Conservation (phyloP, 805 yeast species). For the Sugiyamaella marilandica region DNA sequence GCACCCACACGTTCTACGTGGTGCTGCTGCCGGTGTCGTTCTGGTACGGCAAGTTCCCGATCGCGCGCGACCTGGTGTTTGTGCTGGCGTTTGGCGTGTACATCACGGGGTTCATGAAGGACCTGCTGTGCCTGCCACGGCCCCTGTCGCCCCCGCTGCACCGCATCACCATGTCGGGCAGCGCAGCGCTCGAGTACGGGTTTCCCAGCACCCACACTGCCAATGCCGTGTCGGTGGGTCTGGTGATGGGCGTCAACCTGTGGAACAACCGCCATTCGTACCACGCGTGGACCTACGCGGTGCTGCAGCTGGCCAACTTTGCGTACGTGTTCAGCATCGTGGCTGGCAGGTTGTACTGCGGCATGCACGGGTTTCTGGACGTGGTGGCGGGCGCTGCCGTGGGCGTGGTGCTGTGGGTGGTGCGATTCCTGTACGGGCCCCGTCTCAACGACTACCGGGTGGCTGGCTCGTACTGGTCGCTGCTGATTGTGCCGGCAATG, state of each 20-base stretch:
- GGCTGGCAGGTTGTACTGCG: constrained; percentile 84
- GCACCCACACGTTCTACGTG: constrained; percentile 91
- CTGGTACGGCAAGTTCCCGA: constrained; percentile 65
- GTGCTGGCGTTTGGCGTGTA: constrained; percentile 59
- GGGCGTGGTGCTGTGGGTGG: constrained; percentile 52
- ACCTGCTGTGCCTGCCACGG: constrained; percentile 82
- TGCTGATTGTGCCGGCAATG: constrained; percentile 26
- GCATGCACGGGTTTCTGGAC: constrained; percentile 94
- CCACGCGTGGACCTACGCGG: not conserved
- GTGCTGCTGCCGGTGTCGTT: constrained; percentile 77
- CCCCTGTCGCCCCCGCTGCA: constrained; percentile 90
- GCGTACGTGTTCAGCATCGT: constrained; percentile 62
- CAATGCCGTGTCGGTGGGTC: constrained; percentile 79
- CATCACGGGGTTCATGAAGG: constrained; percentile 70
- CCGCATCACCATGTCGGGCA: constrained; percentile 84
- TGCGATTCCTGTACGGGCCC: constrained; percentile 40
- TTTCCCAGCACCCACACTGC: constrained; percentile 94
- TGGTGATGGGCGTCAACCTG: constrained; percentile 38
- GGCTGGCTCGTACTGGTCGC: constrained; percentile 3
- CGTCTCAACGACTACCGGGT: constrained; percentile 46
- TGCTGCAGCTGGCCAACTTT: constrained; percentile 14
- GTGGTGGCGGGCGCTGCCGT: constrained; percentile 58
- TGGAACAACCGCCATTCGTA: constrained; percentile 8
- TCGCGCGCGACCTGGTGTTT: constrained; percentile 58
- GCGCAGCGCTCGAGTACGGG: constrained; percentile 90